Evolutionary conservation across 495 filamentous ascomycete species (phyloP).

Genomic region (Aspergillus cristatus): DNA sequence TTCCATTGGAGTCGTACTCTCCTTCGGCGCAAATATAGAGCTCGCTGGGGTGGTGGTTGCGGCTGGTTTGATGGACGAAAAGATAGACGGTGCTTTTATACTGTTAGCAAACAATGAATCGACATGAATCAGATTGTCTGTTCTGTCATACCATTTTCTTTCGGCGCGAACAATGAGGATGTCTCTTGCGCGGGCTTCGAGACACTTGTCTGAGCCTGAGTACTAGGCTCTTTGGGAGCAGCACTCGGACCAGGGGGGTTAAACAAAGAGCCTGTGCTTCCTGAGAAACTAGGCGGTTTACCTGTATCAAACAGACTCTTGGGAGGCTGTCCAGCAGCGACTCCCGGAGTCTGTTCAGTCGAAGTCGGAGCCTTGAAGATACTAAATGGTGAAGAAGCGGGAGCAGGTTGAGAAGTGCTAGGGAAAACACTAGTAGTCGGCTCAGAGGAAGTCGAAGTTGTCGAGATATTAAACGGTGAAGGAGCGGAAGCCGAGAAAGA

Average conservation of each 20-base stretch:
- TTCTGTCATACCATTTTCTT: slow-evolving; percentile 3
- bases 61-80: not conserved
- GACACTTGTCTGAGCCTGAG: not conserved
- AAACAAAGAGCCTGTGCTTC: slow-evolving; percentile 2
- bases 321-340: slow-evolving; percentile 10
- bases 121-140: not conserved
- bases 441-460: slow-evolving; percentile 2
- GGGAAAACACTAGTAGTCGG: not conserved
- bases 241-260: slow-evolving; percentile 1
- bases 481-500: not conserved
- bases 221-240: not conserved
- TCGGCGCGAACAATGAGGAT: not conserved
- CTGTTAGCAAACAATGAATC: not conserved
- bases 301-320: slow-evolving; percentile 9
- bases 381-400: slow-evolving; percentile 5
- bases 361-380: not conserved
- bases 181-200: not conserved
- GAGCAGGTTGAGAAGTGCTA: not conserved
- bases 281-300: slow-evolving; percentile 5
- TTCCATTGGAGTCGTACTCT: not conserved
- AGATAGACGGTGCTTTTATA: not conserved
- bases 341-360: slow-evolving; percentile 1
- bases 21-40: not conserved
- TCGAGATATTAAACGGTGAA: slow-evolving; percentile 4
- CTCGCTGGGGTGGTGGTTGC: not conserved